Conservation (phyloP, 768 basidiomycete species). For the Mycena chlorophos region DNA sequence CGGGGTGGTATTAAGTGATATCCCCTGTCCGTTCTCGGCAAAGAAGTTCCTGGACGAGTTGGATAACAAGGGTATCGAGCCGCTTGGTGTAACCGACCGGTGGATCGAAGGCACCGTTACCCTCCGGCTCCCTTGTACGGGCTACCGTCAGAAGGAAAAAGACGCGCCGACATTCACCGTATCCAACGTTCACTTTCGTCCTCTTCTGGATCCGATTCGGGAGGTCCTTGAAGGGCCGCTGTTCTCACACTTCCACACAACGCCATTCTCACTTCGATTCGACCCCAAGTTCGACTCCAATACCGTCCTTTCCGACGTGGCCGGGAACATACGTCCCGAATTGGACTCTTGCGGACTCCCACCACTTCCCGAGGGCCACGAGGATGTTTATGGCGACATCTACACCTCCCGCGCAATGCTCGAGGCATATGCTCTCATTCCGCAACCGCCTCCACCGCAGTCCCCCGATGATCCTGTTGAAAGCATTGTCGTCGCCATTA, state of each 20-base stretch:
- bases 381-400: too few relatives aligned
- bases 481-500: neutral
- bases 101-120: neutral
- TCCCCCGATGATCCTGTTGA: too few relatives aligned
- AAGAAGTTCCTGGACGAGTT: neutral
- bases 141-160: neutral
- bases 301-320: neutral
- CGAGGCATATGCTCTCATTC: too few relatives aligned
- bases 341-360: neutral
- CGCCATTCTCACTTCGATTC: neutral
- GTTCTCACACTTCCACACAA: neutral
- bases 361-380: too few relatives aligned
- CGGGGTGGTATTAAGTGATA: neutral
- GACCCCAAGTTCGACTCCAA: neutral
- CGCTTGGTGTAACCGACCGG: neutral
- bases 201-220: too few relatives aligned
- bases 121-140: neutral
- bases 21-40: neutral
- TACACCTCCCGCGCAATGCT: neutral
- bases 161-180: neutral
- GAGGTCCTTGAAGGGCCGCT: neutral
- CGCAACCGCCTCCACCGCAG: too few relatives aligned
- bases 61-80: neutral
- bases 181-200: too few relatives aligned
- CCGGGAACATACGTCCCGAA: neutral